Conservation (phyloP, 2,329 filamentous ascomycete species). For the Alternaria sp. region DNA sequence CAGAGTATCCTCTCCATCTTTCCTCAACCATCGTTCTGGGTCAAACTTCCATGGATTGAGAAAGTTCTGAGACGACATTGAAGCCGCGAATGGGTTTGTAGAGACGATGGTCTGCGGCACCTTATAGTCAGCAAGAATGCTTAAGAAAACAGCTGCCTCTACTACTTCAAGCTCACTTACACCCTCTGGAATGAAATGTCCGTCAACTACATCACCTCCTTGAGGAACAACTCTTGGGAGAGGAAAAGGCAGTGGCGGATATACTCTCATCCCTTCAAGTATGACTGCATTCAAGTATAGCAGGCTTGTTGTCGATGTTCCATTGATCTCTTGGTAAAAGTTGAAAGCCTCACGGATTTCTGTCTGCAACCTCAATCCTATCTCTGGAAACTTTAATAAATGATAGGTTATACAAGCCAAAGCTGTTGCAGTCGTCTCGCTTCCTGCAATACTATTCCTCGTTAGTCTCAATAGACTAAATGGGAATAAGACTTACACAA, state of each 20-base stretch:
- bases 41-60: constrained; percentile 22
- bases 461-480: constrained; percentile 2
- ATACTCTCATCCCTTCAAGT: constrained; percentile 37
- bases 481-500: constrained; percentile 10
- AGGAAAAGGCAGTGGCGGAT: constrained; percentile 45
- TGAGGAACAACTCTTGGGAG: constrained; percentile 39
- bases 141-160: neutral
- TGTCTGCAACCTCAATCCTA: neutral
- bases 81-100: constrained; percentile 25
- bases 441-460: constrained; percentile 25
- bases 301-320: constrained; percentile 10
- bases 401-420: constrained; percentile 20
- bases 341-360: constrained; percentile 17
- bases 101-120: constrained; percentile 26
- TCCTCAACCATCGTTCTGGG: constrained; percentile 52
- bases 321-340: constrained; percentile 12
- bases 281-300: constrained; percentile 37
- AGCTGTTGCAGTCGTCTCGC: constrained; percentile 24
- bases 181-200: constrained; percentile 31
- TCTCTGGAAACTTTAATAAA: constrained; percentile 13
- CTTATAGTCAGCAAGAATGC: neutral
- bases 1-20: constrained; percentile 34
- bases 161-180: neutral
- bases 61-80: constrained; percentile 35
- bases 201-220: constrained; percentile 16